phyloP scores from a whole-genome alignment of 495 filamentous ascomycete genomes.

The Daldinia caldariorum region DNA sequence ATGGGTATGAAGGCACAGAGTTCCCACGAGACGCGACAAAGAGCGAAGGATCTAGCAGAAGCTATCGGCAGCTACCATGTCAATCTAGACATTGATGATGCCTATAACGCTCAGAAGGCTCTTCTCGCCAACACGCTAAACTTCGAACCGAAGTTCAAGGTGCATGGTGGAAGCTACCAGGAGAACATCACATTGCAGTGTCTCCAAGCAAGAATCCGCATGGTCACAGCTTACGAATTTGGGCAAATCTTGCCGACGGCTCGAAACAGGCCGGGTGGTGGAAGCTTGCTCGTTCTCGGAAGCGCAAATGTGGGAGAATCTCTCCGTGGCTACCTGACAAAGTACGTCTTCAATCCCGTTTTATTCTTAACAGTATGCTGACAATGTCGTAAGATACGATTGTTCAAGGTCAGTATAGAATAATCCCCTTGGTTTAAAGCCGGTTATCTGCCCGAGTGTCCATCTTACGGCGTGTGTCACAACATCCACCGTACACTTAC shows the following conservation, averaged over 20 bases:
- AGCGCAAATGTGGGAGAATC: slow-evolving; percentile 65
- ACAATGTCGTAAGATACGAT: slow-evolving; percentile 26
- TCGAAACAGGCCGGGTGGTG: slow-evolving; percentile 63
- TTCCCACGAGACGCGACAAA: slow-evolving; percentile 72
- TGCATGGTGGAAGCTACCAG: slow-evolving; percentile 67
- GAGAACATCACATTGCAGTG: slow-evolving; percentile 80
- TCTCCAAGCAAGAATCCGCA: slow-evolving; percentile 80
- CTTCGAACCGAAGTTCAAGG: slow-evolving; percentile 69
- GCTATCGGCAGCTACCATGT: slow-evolving; percentile 79
- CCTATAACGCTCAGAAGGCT: slow-evolving; percentile 55
- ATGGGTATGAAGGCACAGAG: slow-evolving; percentile 84
- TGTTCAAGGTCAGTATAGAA: slow-evolving; percentile 29
- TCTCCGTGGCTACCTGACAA: slow-evolving; percentile 68
- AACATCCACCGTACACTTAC: not conserved
- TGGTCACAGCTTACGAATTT: slow-evolving; percentile 84
- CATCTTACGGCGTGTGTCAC: not conserved
- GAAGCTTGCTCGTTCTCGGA: slow-evolving; percentile 53
- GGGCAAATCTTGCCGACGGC: slow-evolving; percentile 72
- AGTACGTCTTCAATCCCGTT: slow-evolving; percentile 30
- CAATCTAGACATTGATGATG: slow-evolving; percentile 79
- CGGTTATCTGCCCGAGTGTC: not conserved
- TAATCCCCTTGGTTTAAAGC: too few relatives aligned
- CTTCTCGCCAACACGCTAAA: slow-evolving; percentile 47
- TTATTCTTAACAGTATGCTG: not conserved
- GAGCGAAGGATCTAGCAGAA: slow-evolving; percentile 73